Evolutionary conservation across 2,329 filamentous ascomycete species (phyloP), one percentile per base, ranked within the genome.

Genomic region (Hansfordia pulvinata): DNA sequence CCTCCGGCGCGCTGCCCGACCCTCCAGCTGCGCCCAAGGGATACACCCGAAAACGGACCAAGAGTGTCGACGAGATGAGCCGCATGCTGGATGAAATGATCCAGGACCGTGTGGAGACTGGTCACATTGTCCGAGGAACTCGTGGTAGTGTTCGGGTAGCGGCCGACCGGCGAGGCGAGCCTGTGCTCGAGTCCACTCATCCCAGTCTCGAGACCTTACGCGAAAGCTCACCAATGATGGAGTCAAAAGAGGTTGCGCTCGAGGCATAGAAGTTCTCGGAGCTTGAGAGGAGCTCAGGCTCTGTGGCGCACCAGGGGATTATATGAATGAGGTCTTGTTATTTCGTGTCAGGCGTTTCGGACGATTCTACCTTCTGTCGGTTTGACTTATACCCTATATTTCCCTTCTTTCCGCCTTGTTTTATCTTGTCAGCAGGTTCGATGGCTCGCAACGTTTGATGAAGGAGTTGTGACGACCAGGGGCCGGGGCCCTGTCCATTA

Each of bases 61-160:
- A 68, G 57, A 83, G 80, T 38, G 79, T 90, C 18, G 85, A 93
- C 40, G 86, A 93, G 52, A 86, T 94, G 75, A 93, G 82, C 38
- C 73, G 76, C 42, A 85, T 94, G 58, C 67, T 94, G 15, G 88
- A 96, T 43, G 84, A 93, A 54, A 94, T 96, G 88, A 90, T 94
- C 32, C 80, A 86, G 45, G 81, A 88, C 44, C 74, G 80, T 31
- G 79, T 92, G 28, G 81, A 90, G 40, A 73, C 64, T 27, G 82
- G 80, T 13, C 72, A 82, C 29, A 56, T 83, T 13, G 62, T 82
- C 17, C 72, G 79, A 41, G 66, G 75, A 27, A 56, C 57, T 27
- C 62, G 76, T 33, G 79, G 76, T 20, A 83, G 75, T 42, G 66
- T 83, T 26, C 68, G 73, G 25, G 47, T 79, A 19, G 60, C 63